Base-by-base conservation (phyloP, 495 filamentous ascomycete genomes). In the Ascobolus immersus region DNA sequence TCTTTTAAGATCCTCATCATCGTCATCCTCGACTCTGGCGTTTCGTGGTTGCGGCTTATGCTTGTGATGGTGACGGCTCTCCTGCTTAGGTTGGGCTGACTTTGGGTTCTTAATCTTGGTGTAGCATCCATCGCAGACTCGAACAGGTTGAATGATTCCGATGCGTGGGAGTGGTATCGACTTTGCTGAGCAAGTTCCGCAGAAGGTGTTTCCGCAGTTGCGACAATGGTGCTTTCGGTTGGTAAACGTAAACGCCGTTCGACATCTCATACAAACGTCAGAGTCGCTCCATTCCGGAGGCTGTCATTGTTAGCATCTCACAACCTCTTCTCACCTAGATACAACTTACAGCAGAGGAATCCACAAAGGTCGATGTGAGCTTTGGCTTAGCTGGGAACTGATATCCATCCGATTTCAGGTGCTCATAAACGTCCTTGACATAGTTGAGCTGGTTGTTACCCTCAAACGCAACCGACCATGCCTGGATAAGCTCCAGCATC, bases 211-310 rank as follows among this genome's bases (percentile, higher is more conserved):
- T 15, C 86, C 86, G 45, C 86, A 96, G 47, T 96, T 96, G 28
- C 86, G 69, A 44, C 86, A 96, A 52, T 96, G 86, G 45, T 96
- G 86, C 44, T 93, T 96, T 45, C 86, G 69, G 50, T 96, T 96
- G 37, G 80, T 94, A 48, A 94, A 94, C 21, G 77, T 92, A 47
- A 96, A 96, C 4, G 80, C 52, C 15, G 82, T 92, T 37, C 86
- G 69, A 45, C 86, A 96, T 50, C 86, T 70, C 86, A 96, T 93
- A 47, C 86, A 96, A 17, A 96, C 86, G 44, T 96, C 86, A 1
- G 84, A 92, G 52, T 96, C 89, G 20, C 72, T 72, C 86, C 86
- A 96, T 52, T 94, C 86, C 3, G 86, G 86, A 3, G 86, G 86
- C 82, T 92, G 41, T 31, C 6, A 14, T 28, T 24, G 40, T 31